Evolutionary conservation across 768 basidiomycete species (phyloP).

Genomic region (Termitomyces titanicus): DNA sequence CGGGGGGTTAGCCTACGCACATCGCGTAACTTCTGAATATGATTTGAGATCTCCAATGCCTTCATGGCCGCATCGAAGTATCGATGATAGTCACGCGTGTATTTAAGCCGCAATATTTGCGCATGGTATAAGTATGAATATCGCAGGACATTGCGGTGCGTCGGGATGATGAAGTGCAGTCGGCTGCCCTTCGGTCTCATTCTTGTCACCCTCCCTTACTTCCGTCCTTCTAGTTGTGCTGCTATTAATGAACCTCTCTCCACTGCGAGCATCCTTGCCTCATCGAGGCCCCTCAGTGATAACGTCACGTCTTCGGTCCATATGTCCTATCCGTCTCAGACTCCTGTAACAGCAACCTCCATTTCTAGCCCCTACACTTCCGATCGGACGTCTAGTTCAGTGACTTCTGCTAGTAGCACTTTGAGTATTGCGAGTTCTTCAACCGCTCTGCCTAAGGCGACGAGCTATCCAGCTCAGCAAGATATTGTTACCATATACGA

Average conservation of each 20-base stretch:
- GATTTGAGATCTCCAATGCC: neutral
- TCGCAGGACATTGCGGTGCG: neutral
- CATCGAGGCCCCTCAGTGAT: neutral
- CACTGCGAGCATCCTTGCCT: neutral
- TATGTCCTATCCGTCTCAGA: neutral
- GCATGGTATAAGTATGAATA: neutral
- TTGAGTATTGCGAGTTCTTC: neutral
- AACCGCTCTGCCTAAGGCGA: neutral
- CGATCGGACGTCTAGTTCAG: neutral
- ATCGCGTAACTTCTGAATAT: neutral
- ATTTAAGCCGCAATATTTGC: neutral
- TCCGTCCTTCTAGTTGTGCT: neutral
- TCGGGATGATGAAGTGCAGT: neutral
- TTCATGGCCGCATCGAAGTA: neutral
- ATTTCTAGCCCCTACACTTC: neutral
- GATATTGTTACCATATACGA: slow-evolving; percentile 30
- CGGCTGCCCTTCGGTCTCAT: neutral
- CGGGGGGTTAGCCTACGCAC: too few species aligned
- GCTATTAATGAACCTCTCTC: neutral
- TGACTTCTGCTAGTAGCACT: neutral
- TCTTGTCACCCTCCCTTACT: neutral
- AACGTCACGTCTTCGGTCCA: neutral
- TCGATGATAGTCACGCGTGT: neutral
- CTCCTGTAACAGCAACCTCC: neutral
- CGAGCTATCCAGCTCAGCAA: slow-evolving; percentile 16